Evolutionary conservation across 164 flowering plant genomes (phyloP).

Genomic region (Berberis vulgaris): DNA sequence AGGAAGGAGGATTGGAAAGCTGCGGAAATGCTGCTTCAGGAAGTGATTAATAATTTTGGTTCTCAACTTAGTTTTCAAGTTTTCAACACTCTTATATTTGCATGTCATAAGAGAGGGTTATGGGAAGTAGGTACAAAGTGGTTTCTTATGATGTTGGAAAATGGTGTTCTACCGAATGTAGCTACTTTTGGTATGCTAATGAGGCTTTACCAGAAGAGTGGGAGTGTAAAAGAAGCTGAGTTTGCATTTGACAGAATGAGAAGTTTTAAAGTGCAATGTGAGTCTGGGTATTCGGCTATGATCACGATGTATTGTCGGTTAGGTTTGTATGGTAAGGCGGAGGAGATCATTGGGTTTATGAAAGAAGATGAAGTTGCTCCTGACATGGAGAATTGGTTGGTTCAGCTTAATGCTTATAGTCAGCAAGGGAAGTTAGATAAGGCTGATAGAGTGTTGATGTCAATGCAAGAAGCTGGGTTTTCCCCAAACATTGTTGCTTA

Average conservation of each 20-base stretch:
- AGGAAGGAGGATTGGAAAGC: conserved; percentile 61
- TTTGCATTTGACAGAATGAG: conserved; percentile 71
- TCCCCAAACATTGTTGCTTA: conserved; percentile 66
- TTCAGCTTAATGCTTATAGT: conserved; percentile 68
- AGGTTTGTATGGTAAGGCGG: conserved; percentile 63
- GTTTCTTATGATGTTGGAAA: conserved; percentile 72
- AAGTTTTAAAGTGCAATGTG: conserved; percentile 32
- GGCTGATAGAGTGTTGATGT: conserved; percentile 45
- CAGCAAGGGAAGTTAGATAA: conserved; percentile 79
- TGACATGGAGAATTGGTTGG: conserved; percentile 85
- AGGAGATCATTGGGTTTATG: conserved; percentile 46
- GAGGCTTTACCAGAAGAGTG: conserved; percentile 71
- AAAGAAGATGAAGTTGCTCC: conserved; percentile 45
- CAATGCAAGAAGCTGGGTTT: conserved; percentile 58
- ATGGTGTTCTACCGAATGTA: conserved; percentile 51
- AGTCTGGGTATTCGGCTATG: conserved; percentile 80
- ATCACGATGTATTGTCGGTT: conserved; percentile 79
- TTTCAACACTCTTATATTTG: conserved; percentile 69
- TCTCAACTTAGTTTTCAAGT: conserved; percentile 44
- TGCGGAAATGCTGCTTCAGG: conserved; percentile 45
- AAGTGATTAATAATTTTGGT: conserved; percentile 28
- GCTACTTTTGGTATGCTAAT: conserved; percentile 90
- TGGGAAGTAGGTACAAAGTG: conserved; percentile 51
- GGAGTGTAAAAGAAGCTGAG: conserved; percentile 66
- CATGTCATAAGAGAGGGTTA: conserved; percentile 48